phyloP scores from a whole-genome alignment of 2,329 filamentous ascomycete species.

The Fusarium chuoi region DNA sequence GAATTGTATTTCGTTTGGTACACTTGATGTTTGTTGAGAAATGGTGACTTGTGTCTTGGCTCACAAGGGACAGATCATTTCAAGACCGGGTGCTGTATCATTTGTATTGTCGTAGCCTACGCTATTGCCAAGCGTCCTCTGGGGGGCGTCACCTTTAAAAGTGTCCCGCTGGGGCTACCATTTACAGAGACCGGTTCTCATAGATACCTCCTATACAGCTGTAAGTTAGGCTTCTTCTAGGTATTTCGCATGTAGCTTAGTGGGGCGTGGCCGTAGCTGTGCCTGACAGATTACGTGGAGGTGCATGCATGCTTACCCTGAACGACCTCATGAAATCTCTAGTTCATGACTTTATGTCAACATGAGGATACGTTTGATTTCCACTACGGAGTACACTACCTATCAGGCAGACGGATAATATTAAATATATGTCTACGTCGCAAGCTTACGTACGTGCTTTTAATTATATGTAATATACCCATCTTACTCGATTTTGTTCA shows the following conservation, averaged over 20 bases:
- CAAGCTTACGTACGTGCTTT: not conserved
- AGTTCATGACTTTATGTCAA: not conserved
- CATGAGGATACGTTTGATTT: not conserved
- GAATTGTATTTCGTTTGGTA: not conserved
- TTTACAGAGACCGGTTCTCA: not conserved
- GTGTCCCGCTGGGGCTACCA: constrained; percentile 8
- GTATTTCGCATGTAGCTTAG: constrained; percentile 9
- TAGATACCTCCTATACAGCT: not conserved
- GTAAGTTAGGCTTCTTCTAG: rapidly evolving
- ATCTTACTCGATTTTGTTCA: not conserved
- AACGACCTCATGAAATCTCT: not conserved
- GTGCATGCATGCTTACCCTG: constrained; percentile 22
- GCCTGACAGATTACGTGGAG: constrained; percentile 35
- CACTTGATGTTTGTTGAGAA: constrained; percentile 12
- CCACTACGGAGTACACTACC: not conserved
- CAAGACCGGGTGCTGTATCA: constrained; percentile 33
- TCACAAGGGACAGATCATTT: constrained; percentile 38
- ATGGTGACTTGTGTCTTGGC: constrained; percentile 26
- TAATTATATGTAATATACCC: not conserved
- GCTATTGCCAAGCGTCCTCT: constrained; percentile 25
- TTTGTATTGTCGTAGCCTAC: constrained; percentile 32
- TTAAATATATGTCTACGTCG: not conserved
- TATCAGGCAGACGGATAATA: not conserved
- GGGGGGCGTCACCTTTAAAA: constrained; percentile 10
- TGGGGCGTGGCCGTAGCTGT: constrained; percentile 14